Base-by-base conservation (phyloP, 306 rosid genomes). In the Acacia acuminata region DNA sequence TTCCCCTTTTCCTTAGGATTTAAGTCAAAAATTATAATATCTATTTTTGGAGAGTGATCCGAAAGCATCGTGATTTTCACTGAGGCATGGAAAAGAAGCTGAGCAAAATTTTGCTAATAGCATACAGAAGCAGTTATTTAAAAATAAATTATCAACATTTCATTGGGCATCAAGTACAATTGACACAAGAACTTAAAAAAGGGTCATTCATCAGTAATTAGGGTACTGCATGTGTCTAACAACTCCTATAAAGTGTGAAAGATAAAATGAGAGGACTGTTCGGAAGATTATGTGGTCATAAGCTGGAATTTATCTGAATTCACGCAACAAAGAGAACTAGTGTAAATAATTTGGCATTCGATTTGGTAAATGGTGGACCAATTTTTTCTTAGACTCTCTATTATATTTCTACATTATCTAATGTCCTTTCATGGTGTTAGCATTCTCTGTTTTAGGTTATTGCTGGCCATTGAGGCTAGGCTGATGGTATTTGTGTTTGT, bases 401-500 rank as follows among this genome's bases (percentile, higher is more conserved):
- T 47, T 14, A 48, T 48, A 48, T 48, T 45, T 67, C 53, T n/a
- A 45, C 66, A n/a, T 15, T 77, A 45, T 71, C 25, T 58, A 16
- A 5, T 44, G 53, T 56, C 17, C 4, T 44, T 32, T 58, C 19
- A 69, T 15, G 30, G 24, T 50, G 30, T 14, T 20, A 20, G n/a
- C 4, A 7, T 60, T 40, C 66, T 8, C 4, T 51, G 50, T 42
- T 73, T 55, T 71, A 68, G 44, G 71, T 32, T 27, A 24, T 45
- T 44, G 2, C 75, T 3, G 17, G 48, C 15, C 20, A 48, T 60
- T 14, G 73, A 70, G 81, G 86, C 82, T 91, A 81, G 81, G 85
- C 83, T 91, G 83, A 89, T 79, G 6, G 79, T 85, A 68, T 84
- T 77, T 68, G 48, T 51, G 43, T 75, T 42, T 82, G 19, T 74